Evolutionary conservation across 768 basidiomycete genomes (phyloP).

Genomic region (Glaciozyma martinii): DNA sequence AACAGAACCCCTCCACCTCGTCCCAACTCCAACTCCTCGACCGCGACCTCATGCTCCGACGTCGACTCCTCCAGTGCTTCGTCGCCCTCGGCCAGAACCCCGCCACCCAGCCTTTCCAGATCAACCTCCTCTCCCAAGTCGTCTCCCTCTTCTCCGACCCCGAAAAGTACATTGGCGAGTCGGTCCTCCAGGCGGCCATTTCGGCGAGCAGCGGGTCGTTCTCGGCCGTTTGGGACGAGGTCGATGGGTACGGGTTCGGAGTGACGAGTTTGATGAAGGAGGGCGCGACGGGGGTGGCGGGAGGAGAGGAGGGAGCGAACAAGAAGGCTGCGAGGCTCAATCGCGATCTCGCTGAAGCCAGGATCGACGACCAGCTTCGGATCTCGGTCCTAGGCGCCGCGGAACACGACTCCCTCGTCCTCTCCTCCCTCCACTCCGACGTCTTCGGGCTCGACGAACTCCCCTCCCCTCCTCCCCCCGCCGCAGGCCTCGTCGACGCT

Average conservation of each 20-base stretch:
- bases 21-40: slow-evolving; percentile 53
- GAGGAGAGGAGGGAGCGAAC: background rate
- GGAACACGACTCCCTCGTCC: slow-evolving; percentile 72
- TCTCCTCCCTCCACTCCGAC: slow-evolving; percentile 47
- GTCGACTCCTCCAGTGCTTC: slow-evolving; percentile 84
- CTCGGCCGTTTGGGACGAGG: slow-evolving; percentile 71
- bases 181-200: slow-evolving; percentile 83
- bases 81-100: slow-evolving; percentile 63
- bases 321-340: slow-evolving; percentile 49
- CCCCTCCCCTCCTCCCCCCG: slow-evolving; percentile 57
- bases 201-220: slow-evolving; percentile 75
- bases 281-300: slow-evolving; percentile 12
- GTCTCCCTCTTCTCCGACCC: slow-evolving; percentile 75
- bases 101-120: slow-evolving; percentile 74
- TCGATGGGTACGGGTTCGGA: slow-evolving; percentile 86
- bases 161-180: slow-evolving; percentile 65
- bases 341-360: slow-evolving; percentile 68
- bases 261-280: slow-evolving; percentile 53
- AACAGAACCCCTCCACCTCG: slow-evolving; percentile 36
- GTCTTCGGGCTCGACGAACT: slow-evolving; percentile 34
- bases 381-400: slow-evolving; percentile 72
- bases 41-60: slow-evolving; percentile 71
- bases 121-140: slow-evolving; percentile 66
- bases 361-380: slow-evolving; percentile 65
- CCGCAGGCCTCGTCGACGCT: slow-evolving; percentile 75